Base-by-base conservation (phyloP, 1,284 basidiomycete species). In the Puccinia sorghi region DNA sequence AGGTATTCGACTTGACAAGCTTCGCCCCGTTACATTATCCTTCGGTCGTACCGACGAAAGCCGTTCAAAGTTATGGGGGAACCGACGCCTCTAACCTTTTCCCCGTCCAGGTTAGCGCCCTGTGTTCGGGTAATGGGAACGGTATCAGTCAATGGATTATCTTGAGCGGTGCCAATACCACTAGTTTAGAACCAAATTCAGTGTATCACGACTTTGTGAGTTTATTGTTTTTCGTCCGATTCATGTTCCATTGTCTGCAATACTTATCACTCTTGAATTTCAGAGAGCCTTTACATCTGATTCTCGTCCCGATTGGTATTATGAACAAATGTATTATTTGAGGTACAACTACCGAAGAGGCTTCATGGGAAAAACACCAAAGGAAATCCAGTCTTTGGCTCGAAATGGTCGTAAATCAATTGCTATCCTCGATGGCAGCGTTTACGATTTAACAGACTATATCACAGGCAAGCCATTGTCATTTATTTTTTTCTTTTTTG, bases 231-330 rank as follows among this genome's bases (percentile, higher is more conserved):
- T 48, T 56, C 41, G 43, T 12, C 27, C 25, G 39, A 59, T 61
- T 52, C 15, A 63, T 22, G 13, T 43, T 75, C 32, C 11, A 64
- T 52, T 64, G 12, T 89, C 0, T 90, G 87, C 12, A 13, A n/a
- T 15, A 63, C 66, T 64, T 11, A 67, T 48, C 8, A 7, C 9
- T 46, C 72, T 43, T 48, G 39, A 54, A n/a, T 74, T 48, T 71
- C 48, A 73, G 61, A 57, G 70, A 43, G 77, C 79, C 67, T 80
- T 81, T 83, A 92, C 91, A 39, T 91, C 91, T 80, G 95, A 99
- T 84, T 91, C 91, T 0, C 90, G 95, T 27, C 94, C 94, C 0
- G 96, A 99, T 84, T 99, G 96, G 97, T 99, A 99, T 86, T 94
- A 92, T 82, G 92, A 99, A 86, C 82, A 69, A 71, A 86, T 86